Conservation (phyloP, 2,329 filamentous ascomycete genomes). For the Colletotrichum sp. region DNA sequence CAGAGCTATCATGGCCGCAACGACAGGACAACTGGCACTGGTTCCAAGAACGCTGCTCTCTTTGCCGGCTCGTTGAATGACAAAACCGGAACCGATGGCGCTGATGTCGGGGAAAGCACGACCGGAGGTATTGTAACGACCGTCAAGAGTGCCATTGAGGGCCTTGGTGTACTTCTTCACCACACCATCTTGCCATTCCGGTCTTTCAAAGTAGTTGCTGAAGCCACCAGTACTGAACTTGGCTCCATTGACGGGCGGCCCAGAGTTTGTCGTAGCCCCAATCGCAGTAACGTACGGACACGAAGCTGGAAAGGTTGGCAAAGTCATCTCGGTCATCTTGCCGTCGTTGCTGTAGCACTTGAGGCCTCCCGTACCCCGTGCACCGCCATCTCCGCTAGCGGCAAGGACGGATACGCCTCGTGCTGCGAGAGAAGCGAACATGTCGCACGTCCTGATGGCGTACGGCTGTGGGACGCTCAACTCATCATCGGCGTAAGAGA, state of each 20-base stretch:
- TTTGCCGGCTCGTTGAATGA: slow-evolving; percentile 35
- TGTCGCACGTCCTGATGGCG: slow-evolving; percentile 55
- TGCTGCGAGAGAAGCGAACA: slow-evolving; percentile 57
- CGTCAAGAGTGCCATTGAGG: slow-evolving; percentile 46
- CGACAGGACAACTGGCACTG: slow-evolving; percentile 58
- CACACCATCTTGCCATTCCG: slow-evolving; percentile 48
- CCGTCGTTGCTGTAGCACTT: slow-evolving; percentile 65
- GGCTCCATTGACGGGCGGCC: slow-evolving; percentile 44
- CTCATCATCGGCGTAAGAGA: slow-evolving; percentile 66
- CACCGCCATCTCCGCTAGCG: slow-evolving; percentile 57
- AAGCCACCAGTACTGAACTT: slow-evolving; percentile 58
- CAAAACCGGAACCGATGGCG: slow-evolving; percentile 63
- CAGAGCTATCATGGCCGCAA: slow-evolving; percentile 59
- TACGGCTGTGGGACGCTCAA: slow-evolving; percentile 57
- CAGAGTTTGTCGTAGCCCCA: slow-evolving; percentile 56
- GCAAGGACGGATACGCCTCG: slow-evolving; percentile 58
- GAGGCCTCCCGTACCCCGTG: slow-evolving; percentile 49
- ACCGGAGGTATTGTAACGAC: slow-evolving; percentile 49
- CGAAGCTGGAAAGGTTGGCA: slow-evolving; percentile 67
- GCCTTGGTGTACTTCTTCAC: slow-evolving; percentile 44
- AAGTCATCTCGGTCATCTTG: slow-evolving; percentile 56
- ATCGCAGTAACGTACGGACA: slow-evolving; percentile 74
- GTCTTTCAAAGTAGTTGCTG: slow-evolving; percentile 52
- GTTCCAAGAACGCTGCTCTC: slow-evolving; percentile 42
- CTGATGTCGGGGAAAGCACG: slow-evolving; percentile 58